These are phyloP conservation scores for Podila epicladia DNA, from an alignment of 192 early-diverging fungal species.

Conservation along the genomic window DNA sequence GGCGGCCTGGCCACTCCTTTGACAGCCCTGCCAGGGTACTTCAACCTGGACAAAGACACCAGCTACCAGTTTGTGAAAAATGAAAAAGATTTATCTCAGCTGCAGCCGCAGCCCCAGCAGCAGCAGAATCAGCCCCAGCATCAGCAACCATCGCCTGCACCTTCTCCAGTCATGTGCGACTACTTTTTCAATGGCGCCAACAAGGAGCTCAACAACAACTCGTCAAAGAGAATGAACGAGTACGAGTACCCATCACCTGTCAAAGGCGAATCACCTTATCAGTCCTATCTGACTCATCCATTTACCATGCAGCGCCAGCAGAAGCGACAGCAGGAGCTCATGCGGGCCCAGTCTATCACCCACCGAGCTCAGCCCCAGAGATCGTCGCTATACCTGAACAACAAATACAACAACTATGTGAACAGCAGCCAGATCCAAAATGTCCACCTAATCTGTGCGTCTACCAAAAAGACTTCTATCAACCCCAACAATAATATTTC, in stretches of 20 bases:
- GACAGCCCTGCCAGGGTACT: conserved; percentile 1
- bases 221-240: conserved; percentile 1
- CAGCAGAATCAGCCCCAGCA: background rate
- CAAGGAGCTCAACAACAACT: background rate
- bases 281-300: conserved; percentile 22
- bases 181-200: conserved; percentile 1
- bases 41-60: background rate
- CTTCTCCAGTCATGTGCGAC: background rate
- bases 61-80: background rate
- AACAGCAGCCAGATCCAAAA: conserved; percentile 5
- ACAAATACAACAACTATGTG: conserved; percentile 27
- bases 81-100: background rate
- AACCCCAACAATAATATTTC: background rate
- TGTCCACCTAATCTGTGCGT: background rate
- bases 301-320: conserved; percentile 23
- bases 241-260: conserved; percentile 19
- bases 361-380: conserved; percentile 7
- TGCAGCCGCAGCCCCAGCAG: background rate
- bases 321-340: conserved; percentile 9
- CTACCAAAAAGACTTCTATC: background rate
- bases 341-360: background rate
- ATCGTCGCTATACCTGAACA: background rate
- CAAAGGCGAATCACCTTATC: conserved; percentile 4
- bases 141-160: background rate
- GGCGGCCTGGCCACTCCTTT: background rate